Conservation (phyloP, 139 green algal genomes). For the Closterium sp. region DNA sequence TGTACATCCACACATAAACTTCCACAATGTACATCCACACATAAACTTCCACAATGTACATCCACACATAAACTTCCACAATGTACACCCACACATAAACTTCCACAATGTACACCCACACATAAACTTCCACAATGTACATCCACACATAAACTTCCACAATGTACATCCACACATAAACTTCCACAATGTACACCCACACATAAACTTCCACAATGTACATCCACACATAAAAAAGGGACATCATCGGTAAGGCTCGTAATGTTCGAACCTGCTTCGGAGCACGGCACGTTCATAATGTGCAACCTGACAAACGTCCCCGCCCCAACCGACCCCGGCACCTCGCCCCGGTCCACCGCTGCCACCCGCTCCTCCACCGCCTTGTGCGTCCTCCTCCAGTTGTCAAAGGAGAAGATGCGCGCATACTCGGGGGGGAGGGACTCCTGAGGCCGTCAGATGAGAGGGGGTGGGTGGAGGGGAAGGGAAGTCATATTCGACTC, state of each 20-base stretch:
- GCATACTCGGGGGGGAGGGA: conserved; percentile 82
- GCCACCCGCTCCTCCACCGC: conserved; percentile 11
- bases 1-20: too few relatives aligned
- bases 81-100: too few relatives aligned
- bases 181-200: too few relatives aligned
- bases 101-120: too few relatives aligned
- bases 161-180: too few relatives aligned
- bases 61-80: too few relatives aligned
- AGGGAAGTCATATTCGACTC: not conserved
- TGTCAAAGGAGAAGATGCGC: conserved; percentile 92
- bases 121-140: too few relatives aligned
- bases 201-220: too few relatives aligned
- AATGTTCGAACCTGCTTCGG: not conserved
- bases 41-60: too few relatives aligned
- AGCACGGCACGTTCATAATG: conserved; percentile 63
- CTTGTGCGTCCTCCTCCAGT: conserved; percentile 69
- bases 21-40: too few relatives aligned
- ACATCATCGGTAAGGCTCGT: not conserved
- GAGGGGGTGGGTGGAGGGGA: not conserved
- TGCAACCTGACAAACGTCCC: conserved; percentile 75
- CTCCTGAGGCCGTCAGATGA: conserved; percentile 55
- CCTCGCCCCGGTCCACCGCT: conserved; percentile 8
- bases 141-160: too few relatives aligned
- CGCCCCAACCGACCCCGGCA: conserved; percentile 29
- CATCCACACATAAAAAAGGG: too few relatives aligned